Evolutionary conservation across 2,329 filamentous ascomycete species (phyloP).

Genomic region (Paecilomyces formosus): DNA sequence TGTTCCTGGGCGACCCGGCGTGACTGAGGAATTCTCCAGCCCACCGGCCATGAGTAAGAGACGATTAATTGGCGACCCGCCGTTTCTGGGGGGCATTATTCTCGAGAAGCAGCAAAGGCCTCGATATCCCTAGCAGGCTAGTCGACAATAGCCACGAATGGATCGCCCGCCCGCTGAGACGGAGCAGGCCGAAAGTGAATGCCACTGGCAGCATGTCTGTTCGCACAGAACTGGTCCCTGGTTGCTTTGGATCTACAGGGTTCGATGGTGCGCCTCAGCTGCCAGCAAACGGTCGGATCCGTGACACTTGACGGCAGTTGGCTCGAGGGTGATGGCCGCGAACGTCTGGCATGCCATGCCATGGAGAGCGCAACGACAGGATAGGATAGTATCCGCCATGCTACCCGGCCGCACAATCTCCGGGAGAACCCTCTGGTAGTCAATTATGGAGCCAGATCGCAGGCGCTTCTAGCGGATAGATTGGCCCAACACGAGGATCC

Average conservation of each 20-base stretch:
- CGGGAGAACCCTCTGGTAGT: background rate
- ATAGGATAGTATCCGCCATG: background rate
- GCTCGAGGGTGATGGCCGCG: background rate
- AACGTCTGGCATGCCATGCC: background rate
- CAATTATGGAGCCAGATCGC: background rate
- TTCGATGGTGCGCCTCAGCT: background rate
- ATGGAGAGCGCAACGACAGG: background rate
- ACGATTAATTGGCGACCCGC: background rate
- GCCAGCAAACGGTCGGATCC: background rate
- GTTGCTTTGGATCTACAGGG: background rate
- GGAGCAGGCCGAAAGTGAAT: background rate
- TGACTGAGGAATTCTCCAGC: slow-evolving; percentile 15
- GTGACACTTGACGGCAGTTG: background rate
- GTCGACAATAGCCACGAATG: background rate
- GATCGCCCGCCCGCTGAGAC: background rate
- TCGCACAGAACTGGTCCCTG: background rate
- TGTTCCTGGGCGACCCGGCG: slow-evolving; percentile 60
- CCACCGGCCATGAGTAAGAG: background rate
- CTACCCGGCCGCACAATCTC: background rate
- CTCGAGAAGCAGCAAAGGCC: background rate
- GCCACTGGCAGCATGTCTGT: background rate
- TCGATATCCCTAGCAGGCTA: background rate
- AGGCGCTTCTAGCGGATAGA: background rate
- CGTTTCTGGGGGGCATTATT: background rate
- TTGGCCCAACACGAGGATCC: background rate